Evolutionary conservation across 2,329 filamentous ascomycete species (phyloP), one percentile per base, ranked within the genome.

Genomic region (Stenocarpella maydis): DNA sequence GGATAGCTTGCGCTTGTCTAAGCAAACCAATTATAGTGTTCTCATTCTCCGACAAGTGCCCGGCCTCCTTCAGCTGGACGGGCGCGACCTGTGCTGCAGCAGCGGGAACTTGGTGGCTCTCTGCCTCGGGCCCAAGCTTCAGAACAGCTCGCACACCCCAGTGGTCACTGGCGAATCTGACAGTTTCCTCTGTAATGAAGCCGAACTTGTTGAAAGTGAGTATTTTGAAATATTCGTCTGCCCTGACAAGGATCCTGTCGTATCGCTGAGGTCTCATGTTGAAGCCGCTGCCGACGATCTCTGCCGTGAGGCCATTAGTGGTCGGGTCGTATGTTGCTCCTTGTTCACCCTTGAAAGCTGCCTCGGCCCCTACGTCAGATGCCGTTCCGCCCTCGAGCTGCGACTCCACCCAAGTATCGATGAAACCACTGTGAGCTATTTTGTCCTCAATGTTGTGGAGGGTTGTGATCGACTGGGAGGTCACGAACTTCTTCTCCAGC

Each of bases 321-420:
- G 78, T 78, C 0, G 89, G 89, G 73, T 92, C 85, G 75, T 90
- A 92, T 0, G 90, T 92, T 4, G 88, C 87, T 1, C 89, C 90
- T 71, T 88, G 83, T 75, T 91, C 89, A 1, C 89, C 90, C 65
- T 88, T 84, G 37, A 83, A 84, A 0, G 82, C 71, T 19, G 83
- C 79, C 14, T 77, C 74, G 17, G 74, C 70, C 24, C 76, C 74
- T 0, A 74, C 76, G 19, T 81, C 77, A 5, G 79, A 80, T 41
- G 79, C 80, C 45, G 85, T 83, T 2, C 81, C 80, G 9, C 78
- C 78, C 50, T 83, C 80, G 0, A 84, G 75, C 21, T 82, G 80
- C 17, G 84, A 80, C 34, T 81, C 78, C 1, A 80, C 73, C 86
- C 87, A 90, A 1, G 83, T 77, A 72, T 91, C 88, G 3, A 82